Percentiles rank a stretch among this genome's conserved stretches.
Conservation (phyloP, 78 protist genomes). For the Dictyostelium brefeldianum region DNA sequence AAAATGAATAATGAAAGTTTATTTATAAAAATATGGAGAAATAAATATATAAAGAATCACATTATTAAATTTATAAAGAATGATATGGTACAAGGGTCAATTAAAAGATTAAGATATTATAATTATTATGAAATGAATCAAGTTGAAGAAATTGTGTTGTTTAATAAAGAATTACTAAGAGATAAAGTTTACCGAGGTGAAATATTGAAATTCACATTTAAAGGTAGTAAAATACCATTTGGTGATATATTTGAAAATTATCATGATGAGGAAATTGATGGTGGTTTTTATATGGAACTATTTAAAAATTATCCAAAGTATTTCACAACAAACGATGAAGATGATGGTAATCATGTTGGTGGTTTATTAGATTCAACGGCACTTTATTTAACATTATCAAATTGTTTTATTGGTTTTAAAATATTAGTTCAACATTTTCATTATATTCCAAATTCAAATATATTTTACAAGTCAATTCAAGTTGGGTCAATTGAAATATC, state of each 20-base stretch:
- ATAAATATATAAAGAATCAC: background rate
- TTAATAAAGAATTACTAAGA: background rate
- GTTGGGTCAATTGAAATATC: background rate
- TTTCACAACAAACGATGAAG: background rate
- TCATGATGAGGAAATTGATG: background rate
- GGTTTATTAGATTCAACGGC: background rate
- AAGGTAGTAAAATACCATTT: background rate
- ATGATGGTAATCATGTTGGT: background rate
- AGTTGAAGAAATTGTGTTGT: background rate
- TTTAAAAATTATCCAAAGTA: constrained; percentile 1
- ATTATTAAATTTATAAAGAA: background rate
- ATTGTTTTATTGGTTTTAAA: background rate
- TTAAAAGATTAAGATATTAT: background rate
- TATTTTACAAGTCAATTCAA: background rate
- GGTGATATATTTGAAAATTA: background rate
- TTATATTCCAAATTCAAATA: background rate
- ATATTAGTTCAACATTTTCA: background rate
- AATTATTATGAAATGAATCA: background rate
- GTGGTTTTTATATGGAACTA: background rate
- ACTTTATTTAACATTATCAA: background rate
- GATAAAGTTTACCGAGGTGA: background rate
- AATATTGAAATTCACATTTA: background rate
- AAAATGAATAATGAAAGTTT: background rate
- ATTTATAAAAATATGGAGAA: background rate
- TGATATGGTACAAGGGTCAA: too few relatives aligned